phyloP scores from a whole-genome alignment of 208 protist genomes.

The Angomonas deanei region DNA sequence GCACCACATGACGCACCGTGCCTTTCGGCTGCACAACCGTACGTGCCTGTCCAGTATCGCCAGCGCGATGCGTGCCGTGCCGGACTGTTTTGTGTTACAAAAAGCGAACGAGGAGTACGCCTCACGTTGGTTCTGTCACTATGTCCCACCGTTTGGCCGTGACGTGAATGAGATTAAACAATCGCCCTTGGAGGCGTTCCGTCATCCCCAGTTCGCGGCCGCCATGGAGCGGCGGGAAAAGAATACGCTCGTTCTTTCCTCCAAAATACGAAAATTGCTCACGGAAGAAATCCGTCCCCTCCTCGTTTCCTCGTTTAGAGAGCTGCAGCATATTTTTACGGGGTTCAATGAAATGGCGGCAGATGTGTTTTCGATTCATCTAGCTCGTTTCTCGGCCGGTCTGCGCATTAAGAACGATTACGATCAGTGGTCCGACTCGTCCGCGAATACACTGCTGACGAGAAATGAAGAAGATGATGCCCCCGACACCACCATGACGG shows the following conservation, averaged over 20 bases:
- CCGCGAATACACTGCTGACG: too few species aligned
- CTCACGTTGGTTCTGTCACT: background rate
- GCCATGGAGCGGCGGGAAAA: background rate
- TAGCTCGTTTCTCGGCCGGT: background rate
- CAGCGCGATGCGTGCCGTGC: constrained; percentile 29
- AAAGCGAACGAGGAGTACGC: background rate
- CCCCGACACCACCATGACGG: too few species aligned
- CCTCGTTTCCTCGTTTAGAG: background rate
- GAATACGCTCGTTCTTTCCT: background rate
- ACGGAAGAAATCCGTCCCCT: background rate
- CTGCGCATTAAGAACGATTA: background rate
- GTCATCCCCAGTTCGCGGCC: background rate
- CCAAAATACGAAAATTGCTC: background rate
- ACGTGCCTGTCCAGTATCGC: constrained; percentile 25
- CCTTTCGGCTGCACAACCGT: constrained; percentile 26
- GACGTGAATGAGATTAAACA: background rate
- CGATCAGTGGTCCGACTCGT: background rate
- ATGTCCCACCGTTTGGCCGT: background rate
- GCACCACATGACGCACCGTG: constrained; percentile 51
- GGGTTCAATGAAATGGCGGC: background rate
- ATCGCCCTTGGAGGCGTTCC: background rate
- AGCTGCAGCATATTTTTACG: background rate
- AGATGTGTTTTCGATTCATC: background rate
- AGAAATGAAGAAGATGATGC: too few species aligned
- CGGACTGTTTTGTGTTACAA: constrained; percentile 12